These are phyloP conservation scores for Ramichloridium luteum DNA, from an alignment of 2,329 filamentous ascomycete species.

Conservation along the genomic window DNA sequence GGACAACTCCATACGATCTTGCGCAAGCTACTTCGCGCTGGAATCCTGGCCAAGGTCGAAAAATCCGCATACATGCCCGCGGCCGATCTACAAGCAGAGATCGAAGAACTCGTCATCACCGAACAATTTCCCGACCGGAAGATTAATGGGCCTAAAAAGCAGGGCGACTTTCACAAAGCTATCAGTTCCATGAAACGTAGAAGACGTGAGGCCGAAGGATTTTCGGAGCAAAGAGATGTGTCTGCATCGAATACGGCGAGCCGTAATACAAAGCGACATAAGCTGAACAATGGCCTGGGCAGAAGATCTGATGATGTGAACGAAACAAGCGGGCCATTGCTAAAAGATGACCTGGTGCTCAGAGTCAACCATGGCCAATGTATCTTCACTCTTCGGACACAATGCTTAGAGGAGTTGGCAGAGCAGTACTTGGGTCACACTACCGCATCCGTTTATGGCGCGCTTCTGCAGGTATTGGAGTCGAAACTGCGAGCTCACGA, in stretches of 20 bases:
- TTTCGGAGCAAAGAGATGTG: constrained; percentile 17
- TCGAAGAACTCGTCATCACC: constrained; percentile 51
- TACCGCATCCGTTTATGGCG: constrained; percentile 67
- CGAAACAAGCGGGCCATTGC: constrained; percentile 1
- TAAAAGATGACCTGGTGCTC: constrained; percentile 58
- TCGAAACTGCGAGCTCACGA: constrained; percentile 56
- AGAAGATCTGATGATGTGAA: neutral
- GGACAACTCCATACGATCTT: constrained; percentile 34
- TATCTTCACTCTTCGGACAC: constrained; percentile 67
- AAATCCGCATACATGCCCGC: constrained; percentile 39
- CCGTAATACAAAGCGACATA: constrained; percentile 21
- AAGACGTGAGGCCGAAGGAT: constrained; percentile 32
- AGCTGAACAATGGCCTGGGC: constrained; percentile 15
- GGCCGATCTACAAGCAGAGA: constrained; percentile 43
- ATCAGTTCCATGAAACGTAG: constrained; percentile 46
- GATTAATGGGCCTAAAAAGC: constrained; percentile 53
- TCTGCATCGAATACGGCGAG: constrained; percentile 5
- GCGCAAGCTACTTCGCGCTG: constrained; percentile 44
- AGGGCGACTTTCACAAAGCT: constrained; percentile 47
- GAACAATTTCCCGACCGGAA: constrained; percentile 40
- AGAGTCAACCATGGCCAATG: constrained; percentile 79
- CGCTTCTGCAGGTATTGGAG: constrained; percentile 59
- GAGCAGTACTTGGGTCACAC: constrained; percentile 57
- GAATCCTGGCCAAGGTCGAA: constrained; percentile 54
- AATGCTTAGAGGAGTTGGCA: constrained; percentile 61